Conservation (phyloP, 441 rosid genomes). For the Breynia disticha region DNA sequence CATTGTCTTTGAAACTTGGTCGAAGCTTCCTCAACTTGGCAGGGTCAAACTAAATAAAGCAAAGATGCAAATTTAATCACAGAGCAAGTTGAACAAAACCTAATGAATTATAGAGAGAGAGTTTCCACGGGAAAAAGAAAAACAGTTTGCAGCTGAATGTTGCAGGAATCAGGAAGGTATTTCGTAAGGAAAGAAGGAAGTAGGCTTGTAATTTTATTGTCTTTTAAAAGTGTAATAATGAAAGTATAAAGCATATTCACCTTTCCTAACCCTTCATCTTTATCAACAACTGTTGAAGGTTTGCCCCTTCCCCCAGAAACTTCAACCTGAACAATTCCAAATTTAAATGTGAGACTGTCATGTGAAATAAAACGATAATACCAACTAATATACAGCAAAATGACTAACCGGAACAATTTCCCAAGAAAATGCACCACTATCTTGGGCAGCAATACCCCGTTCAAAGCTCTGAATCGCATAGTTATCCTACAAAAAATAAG, state of each 20-base stretch:
- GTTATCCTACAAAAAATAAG: conserved; percentile 54
- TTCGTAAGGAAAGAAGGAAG: neutral
- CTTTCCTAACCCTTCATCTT: conserved; percentile 96
- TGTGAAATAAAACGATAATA: conserved; percentile 5
- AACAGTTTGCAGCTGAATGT: conserved; percentile 3
- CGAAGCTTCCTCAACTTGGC: conserved; percentile 87
- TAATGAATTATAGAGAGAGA: neutral
- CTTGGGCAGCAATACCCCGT: conserved; percentile 95
- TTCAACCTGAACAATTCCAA: conserved; percentile 52
- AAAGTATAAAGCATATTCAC: conserved; percentile 22
- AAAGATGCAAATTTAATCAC: neutral
- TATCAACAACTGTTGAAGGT: conserved; percentile 72
- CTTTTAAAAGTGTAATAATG: neutral
- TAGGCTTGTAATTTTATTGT: neutral
- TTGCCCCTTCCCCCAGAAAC: conserved; percentile 93
- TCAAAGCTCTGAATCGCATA: conserved; percentile 88
- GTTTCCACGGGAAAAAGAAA: neutral
- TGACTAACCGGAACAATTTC: conserved; percentile 80
- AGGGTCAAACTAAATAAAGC: conserved; percentile 63
- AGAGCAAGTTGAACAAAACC: neutral
- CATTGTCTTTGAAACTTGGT: conserved; percentile 86
- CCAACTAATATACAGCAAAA: conserved; percentile 10
- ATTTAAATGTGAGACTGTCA: conserved; percentile 10
- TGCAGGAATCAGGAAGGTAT: neutral
- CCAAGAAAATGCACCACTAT: conserved; percentile 75